Percentiles rank a stretch among this genome's conserved stretches.
Evolutionary conservation across 441 rosid species (phyloP).

Genomic region (Erysimum pusillum): DNA sequence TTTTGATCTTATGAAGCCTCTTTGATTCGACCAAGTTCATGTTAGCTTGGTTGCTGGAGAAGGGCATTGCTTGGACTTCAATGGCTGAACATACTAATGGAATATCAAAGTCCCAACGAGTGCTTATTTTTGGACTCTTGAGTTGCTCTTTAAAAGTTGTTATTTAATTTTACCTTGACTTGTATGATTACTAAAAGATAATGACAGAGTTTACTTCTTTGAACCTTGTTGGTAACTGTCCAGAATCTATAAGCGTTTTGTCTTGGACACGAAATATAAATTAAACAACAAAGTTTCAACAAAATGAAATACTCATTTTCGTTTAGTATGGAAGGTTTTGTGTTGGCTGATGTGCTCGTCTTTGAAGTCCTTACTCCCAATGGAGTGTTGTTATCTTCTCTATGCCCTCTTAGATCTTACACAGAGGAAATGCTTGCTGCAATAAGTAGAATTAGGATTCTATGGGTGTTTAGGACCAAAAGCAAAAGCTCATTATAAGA

Average conservation of each 20-base stretch:
- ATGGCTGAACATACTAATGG: not conserved
- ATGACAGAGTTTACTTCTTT: not conserved
- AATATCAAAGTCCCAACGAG: not conserved
- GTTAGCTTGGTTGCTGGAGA: not conserved
- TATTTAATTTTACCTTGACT: not conserved
- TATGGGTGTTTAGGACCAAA: not conserved
- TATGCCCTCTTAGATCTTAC: not conserved
- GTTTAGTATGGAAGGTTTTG: not conserved
- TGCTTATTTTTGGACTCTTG: not conserved
- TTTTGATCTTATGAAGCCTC: too few relatives aligned
- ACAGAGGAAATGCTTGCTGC: not conserved
- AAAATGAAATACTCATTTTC: not conserved
- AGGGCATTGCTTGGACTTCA: not conserved
- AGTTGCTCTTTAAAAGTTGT: not conserved
- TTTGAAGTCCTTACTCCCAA: not conserved
- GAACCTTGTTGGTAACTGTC: not conserved
- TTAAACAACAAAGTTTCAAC: not conserved
- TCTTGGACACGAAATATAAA: not conserved
- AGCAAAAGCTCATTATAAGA: slow-evolving; percentile 11
- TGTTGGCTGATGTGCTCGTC: not conserved
- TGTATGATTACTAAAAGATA: too few relatives aligned
- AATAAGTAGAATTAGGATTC: not conserved
- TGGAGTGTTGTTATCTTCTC: not conserved
- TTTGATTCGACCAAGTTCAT: not conserved
- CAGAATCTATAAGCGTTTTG: not conserved